A percentile compares a stretch with the other conserved stretches of the same genome.
Conservation (phyloP, 805 yeast species). For the Zygoascus flipseniorum region DNA sequence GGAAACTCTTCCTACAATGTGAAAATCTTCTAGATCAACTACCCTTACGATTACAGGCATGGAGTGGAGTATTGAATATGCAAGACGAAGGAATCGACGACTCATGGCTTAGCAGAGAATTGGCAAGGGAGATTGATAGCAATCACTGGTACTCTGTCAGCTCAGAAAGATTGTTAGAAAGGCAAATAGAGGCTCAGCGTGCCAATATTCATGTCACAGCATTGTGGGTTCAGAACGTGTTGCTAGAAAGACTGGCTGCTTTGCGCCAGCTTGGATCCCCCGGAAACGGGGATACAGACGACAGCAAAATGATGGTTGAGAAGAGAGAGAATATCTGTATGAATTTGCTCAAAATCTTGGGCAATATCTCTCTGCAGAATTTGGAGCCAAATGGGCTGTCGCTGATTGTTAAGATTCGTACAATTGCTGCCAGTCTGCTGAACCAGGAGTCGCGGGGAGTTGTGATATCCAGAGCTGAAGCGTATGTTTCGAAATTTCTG, state of each 20-base stretch:
- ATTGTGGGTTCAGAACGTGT: conserved; percentile 8
- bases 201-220: conserved; percentile 8
- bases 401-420: conserved; percentile 6
- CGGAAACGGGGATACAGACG: neutral
- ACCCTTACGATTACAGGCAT: neutral
- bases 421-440: conserved; percentile 6
- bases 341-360: conserved; percentile 5
- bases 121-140: neutral
- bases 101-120: neutral
- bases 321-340: conserved; percentile 7
- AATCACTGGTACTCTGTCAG: conserved; percentile 2
- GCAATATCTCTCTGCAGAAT: conserved; percentile 7
- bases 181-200: conserved; percentile 8
- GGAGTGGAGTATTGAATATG: neutral
- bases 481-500: conserved; percentile 6
- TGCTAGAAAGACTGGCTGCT: conserved; percentile 6
- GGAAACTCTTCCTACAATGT: neutral
- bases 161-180: neutral
- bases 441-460: neutral
- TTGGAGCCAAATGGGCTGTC: conserved; percentile 11
- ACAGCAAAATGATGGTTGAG: conserved; percentile 3
- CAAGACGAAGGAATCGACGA: neutral
- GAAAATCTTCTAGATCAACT: neutral
- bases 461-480: conserved; percentile 3
- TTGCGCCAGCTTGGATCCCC: neutral